phyloP scores from a whole-genome alignment of 2,329 filamentous ascomycete species.

The Botrytis squamosa region DNA sequence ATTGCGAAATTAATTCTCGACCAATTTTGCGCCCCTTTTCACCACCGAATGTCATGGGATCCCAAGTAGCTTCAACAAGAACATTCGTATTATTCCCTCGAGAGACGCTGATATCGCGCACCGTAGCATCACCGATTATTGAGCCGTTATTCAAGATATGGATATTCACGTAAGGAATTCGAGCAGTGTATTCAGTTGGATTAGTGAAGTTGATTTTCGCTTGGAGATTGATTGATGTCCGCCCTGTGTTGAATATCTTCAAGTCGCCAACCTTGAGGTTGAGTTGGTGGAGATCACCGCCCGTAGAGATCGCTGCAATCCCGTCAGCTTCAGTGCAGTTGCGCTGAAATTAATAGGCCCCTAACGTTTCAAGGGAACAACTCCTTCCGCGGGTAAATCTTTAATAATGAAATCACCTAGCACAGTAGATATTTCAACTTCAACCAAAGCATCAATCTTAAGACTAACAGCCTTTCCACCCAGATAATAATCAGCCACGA shows the following conservation, averaged over 20 bases:
- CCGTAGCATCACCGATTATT: conserved; percentile 71
- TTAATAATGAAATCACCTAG: conserved; percentile 79
- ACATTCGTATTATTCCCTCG: conserved; percentile 73
- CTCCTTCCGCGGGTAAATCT: conserved; percentile 79
- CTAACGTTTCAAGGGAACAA: conserved; percentile 92
- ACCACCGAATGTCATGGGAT: conserved; percentile 64
- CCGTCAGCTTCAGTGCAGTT: conserved; percentile 39
- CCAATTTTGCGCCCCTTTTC: conserved; percentile 60
- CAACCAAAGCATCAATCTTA: conserved; percentile 74
- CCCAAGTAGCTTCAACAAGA: conserved; percentile 69
- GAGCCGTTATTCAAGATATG: conserved; percentile 72
- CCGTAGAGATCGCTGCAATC: conserved; percentile 57
- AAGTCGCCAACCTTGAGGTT: conserved; percentile 69
- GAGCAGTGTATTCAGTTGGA: conserved; percentile 80
- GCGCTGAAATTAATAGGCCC: conserved; percentile 51
- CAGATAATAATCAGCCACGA: conserved; percentile 80
- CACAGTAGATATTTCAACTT: conserved; percentile 77
- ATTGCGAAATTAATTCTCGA: conserved; percentile 75
- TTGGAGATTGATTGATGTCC: conserved; percentile 67
- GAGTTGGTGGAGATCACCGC: conserved; percentile 46
- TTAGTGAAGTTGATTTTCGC: conserved; percentile 83
- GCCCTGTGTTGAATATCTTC: conserved; percentile 69
- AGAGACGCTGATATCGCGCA: conserved; percentile 60
- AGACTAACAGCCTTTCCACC: conserved; percentile 67
- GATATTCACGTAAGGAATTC: conserved; percentile 76